A percentile compares a stretch with the other conserved stretches of the same genome.
Conservation (phyloP, 2,329 filamentous ascomycete genomes). For the Pseudogymnoascus sp. region DNA sequence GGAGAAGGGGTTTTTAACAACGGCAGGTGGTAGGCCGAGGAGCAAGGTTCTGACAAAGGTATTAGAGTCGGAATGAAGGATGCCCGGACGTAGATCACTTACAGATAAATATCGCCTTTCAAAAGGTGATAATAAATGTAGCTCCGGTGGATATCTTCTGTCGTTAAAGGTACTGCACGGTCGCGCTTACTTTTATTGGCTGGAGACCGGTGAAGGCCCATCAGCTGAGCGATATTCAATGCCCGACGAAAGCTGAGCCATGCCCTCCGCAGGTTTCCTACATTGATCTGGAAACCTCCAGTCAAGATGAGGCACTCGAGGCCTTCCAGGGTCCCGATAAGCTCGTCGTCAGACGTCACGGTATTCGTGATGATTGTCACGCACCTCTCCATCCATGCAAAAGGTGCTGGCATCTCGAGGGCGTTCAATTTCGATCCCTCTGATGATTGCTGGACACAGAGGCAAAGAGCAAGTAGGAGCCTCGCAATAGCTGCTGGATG, state of each 20-base stretch:
- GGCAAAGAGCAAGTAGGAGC: slow-evolving; percentile 23
- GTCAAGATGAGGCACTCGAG: slow-evolving; percentile 45
- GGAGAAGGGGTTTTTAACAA: background rate
- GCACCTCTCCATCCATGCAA: slow-evolving; percentile 24
- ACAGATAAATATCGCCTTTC: slow-evolving; percentile 6
- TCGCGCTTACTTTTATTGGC: background rate
- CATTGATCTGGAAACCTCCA: slow-evolving; percentile 39
- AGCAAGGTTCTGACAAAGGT: background rate
- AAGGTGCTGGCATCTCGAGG: slow-evolving; percentile 18
- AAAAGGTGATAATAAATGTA: slow-evolving; percentile 1
- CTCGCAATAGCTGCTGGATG: slow-evolving; percentile 23
- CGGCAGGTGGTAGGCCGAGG: background rate
- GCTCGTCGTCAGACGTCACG: slow-evolving; percentile 40
- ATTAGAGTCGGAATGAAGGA: background rate
- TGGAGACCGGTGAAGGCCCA: slow-evolving; percentile 42
- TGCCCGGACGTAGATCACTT: background rate
- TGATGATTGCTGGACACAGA: slow-evolving; percentile 26
- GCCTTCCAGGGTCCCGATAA: slow-evolving; percentile 42
- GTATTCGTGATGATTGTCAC: slow-evolving; percentile 15
- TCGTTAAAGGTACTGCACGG: background rate
- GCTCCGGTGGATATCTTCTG: background rate
- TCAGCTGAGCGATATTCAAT: slow-evolving; percentile 41
- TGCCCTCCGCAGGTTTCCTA: slow-evolving; percentile 41
- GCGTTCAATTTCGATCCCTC: slow-evolving; percentile 19
- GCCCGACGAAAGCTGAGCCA: slow-evolving; percentile 42